Conservation (phyloP, 2,329 filamentous ascomycete species). For the Didymella keratinophila region DNA sequence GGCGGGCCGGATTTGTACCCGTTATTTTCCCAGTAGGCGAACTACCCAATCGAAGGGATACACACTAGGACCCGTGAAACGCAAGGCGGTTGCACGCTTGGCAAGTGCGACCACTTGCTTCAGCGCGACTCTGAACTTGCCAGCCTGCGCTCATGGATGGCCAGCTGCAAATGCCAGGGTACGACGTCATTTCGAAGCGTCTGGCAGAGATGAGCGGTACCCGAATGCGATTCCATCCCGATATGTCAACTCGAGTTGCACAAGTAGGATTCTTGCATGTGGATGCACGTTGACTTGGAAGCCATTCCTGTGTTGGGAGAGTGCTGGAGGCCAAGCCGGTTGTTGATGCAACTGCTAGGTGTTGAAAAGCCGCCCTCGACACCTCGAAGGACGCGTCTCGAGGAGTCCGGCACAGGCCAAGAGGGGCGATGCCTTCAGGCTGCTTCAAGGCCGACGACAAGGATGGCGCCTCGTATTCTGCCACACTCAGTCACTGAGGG, state of each 20-base stretch:
- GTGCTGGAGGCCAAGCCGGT: neutral
- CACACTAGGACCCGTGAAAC: slow-evolving; percentile 29
- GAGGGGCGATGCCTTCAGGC: slow-evolving; percentile 15
- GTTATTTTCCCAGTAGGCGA: slow-evolving; percentile 17
- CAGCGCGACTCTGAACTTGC: slow-evolving; percentile 24
- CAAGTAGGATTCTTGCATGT: neutral
- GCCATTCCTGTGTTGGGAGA: neutral
- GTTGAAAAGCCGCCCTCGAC: slow-evolving; percentile 1
- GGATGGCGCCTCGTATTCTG: slow-evolving; percentile 7
- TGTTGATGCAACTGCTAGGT: slow-evolving; percentile 7
- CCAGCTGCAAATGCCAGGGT: slow-evolving; percentile 17
- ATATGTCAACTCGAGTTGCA: neutral
- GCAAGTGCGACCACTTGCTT: slow-evolving; percentile 28
- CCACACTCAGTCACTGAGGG: slow-evolving; percentile 5
- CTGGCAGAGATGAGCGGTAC: slow-evolving; percentile 2
- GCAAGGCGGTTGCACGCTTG: slow-evolving; percentile 26
- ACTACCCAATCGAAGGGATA: slow-evolving; percentile 31
- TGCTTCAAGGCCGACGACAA: slow-evolving; percentile 14
- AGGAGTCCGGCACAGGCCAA: slow-evolving; percentile 22
- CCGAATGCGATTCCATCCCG: neutral
- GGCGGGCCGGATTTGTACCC: slow-evolving; percentile 28
- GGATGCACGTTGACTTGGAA: neutral
- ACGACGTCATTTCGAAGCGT: slow-evolving; percentile 8
- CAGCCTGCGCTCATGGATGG: slow-evolving; percentile 22
- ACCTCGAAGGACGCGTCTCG: neutral